Evolutionary conservation across 2,329 filamentous ascomycete species (phyloP).

Genomic region (Xylaria sp.): DNA sequence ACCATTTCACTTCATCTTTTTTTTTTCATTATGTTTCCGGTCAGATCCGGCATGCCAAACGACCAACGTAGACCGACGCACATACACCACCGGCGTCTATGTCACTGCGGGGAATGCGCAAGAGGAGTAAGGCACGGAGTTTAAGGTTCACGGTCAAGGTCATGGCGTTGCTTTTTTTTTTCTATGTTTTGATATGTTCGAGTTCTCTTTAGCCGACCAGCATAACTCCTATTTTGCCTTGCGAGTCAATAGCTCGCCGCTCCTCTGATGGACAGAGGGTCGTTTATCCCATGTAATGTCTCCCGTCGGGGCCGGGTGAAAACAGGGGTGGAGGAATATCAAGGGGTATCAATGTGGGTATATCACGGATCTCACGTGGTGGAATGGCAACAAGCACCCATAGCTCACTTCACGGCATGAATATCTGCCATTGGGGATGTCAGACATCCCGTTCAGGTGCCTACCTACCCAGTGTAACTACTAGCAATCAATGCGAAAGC

Average conservation of each 20-base stretch:
- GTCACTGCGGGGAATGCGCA: slow-evolving; percentile 13
- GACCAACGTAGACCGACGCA: neutral
- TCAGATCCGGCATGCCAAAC: neutral
- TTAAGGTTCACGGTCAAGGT: slow-evolving; percentile 13
- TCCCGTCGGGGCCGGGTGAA: neutral
- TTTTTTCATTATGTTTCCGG: slow-evolving; percentile 7
- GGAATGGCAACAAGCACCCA: neutral
- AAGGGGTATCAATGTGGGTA: neutral
- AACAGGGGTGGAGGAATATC: neutral
- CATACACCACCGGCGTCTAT: neutral
- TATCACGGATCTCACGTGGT: neutral
- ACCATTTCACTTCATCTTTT: slow-evolving; percentile 4
- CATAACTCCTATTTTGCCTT: neutral
- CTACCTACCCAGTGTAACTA: slow-evolving; percentile 16
- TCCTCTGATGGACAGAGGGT: neutral
- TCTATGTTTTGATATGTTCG: slow-evolving; percentile 14
- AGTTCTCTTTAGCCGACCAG: neutral
- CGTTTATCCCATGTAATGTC: slow-evolving; percentile 18
- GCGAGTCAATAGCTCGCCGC: neutral
- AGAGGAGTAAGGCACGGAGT: slow-evolving; percentile 21
- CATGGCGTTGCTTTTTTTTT: slow-evolving; percentile 14
- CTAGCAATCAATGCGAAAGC: slow-evolving; percentile 11
- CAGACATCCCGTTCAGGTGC: neutral
- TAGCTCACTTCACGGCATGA: neutral
- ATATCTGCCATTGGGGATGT: slow-evolving; percentile 12